phyloP scores from a whole-genome alignment of 331 rosid species.

The Telfairia occidentalis region DNA sequence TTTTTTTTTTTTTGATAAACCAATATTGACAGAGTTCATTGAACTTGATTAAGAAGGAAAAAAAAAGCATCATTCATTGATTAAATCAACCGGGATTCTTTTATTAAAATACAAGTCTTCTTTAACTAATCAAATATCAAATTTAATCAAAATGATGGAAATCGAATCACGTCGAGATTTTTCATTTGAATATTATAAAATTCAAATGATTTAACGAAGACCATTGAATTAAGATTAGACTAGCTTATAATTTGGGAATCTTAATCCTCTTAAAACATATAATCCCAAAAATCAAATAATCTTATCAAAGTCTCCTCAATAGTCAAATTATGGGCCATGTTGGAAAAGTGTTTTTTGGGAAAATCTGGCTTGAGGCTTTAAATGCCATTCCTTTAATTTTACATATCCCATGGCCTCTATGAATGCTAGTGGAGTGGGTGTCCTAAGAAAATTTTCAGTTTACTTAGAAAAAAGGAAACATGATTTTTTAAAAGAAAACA shows the following conservation, averaged over 20 bases:
- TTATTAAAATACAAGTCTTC: neutral
- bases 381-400: neutral
- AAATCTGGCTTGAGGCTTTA: neutral
- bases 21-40: neutral
- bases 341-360: neutral
- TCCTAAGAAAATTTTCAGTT: neutral
- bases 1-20: too few species aligned
- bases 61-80: neutral
- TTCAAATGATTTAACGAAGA: neutral
- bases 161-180: neutral
- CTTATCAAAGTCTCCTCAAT: slow-evolving; percentile 3
- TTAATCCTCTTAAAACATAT: neutral
- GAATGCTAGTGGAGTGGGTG: neutral
- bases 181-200: neutral
- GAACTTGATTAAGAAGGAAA: neutral
- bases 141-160: neutral
- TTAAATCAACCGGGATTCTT: neutral
- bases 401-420: neutral
- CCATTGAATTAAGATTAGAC: neutral
- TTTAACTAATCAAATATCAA: neutral
- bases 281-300: neutral
- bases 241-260: neutral
- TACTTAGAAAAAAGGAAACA: neutral
- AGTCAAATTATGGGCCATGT: neutral
- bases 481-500: neutral